These are phyloP conservation scores for Rhodosporidiobolus sp. DNA, from an alignment of 768 basidiomycete genomes.

Conservation along the genomic window DNA sequence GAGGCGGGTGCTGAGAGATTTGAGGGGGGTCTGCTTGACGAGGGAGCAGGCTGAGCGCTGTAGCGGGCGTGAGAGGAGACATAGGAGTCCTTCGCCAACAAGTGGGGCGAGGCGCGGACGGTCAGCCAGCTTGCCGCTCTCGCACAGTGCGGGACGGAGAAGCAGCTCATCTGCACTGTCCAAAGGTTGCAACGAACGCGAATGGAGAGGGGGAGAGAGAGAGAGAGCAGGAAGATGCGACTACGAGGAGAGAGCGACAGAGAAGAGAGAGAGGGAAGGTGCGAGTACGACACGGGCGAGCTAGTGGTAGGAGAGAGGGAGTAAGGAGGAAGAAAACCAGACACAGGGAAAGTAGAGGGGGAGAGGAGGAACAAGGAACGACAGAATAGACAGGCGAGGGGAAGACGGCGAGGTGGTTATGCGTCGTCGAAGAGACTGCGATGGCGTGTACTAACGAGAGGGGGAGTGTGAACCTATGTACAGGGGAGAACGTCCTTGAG, in stretches of 20 bases:
- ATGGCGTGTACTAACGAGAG: neutral
- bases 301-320: too few species aligned
- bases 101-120: too few species aligned
- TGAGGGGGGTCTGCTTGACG: neutral
- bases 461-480: neutral
- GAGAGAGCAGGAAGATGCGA: neutral
- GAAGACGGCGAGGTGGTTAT: too few species aligned
- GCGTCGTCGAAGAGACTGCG: neutral
- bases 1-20: too few species aligned
- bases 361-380: neutral
- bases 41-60: neutral
- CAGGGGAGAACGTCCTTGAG: neutral
- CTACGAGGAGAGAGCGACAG: neutral
- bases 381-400: conserved; percentile 2
- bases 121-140: too few species aligned
- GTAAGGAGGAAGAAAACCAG: too few species aligned
- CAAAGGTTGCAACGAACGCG: neutral
- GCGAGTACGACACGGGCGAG: neutral
- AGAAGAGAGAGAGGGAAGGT: neutral
- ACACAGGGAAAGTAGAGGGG: neutral
- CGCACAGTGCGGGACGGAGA: too few species aligned
- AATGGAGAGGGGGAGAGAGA: neutral
- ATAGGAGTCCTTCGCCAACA: too few species aligned
- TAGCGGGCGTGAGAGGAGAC: too few species aligned
- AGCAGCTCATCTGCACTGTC: neutral